Conservation (phyloP, 1,139 yeast species). For the Suhomyces guaymorum region DNA sequence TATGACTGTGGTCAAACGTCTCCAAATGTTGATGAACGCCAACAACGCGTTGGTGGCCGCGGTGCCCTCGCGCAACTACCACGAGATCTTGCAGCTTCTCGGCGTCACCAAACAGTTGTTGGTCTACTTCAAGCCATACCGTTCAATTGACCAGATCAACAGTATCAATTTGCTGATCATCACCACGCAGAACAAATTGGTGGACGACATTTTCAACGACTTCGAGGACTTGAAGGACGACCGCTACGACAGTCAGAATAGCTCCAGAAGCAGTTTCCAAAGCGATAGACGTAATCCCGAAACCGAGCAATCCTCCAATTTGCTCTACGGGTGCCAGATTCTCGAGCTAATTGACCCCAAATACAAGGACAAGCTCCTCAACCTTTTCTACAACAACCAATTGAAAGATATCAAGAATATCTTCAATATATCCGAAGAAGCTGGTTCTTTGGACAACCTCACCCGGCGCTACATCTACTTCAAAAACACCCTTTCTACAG, state of each 20-base stretch:
- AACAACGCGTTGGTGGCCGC: slow-evolving; percentile 61
- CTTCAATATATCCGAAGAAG: slow-evolving; percentile 80
- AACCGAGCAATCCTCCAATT: not conserved
- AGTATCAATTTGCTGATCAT: slow-evolving; percentile 62
- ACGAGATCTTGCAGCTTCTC: slow-evolving; percentile 65
- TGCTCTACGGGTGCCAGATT: slow-evolving; percentile 67
- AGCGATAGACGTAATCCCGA: not conserved
- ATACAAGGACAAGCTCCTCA: slow-evolving; percentile 60
- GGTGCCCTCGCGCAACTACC: slow-evolving; percentile 51
- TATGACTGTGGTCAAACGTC: slow-evolving; percentile 81
- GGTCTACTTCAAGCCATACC: slow-evolving; percentile 75
- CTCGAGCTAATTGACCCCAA: slow-evolving; percentile 66
- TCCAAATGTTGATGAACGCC: slow-evolving; percentile 84
- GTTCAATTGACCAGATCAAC: slow-evolving; percentile 82
- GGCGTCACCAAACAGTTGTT: slow-evolving; percentile 80
- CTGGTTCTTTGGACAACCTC: slow-evolving; percentile 88
- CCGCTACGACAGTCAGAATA: slow-evolving; percentile 1
- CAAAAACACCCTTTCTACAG: slow-evolving; percentile 64
- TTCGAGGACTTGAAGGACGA: slow-evolving; percentile 49
- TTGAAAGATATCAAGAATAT: slow-evolving; percentile 74
- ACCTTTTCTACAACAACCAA: slow-evolving; percentile 74
- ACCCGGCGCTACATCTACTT: slow-evolving; percentile 80
- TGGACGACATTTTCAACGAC: slow-evolving; percentile 74
- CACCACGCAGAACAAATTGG: slow-evolving; percentile 62
- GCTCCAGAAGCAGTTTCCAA: not conserved